Conservation (phyloP, 768 basidiomycete genomes). For the Russula ochroleuca region DNA sequence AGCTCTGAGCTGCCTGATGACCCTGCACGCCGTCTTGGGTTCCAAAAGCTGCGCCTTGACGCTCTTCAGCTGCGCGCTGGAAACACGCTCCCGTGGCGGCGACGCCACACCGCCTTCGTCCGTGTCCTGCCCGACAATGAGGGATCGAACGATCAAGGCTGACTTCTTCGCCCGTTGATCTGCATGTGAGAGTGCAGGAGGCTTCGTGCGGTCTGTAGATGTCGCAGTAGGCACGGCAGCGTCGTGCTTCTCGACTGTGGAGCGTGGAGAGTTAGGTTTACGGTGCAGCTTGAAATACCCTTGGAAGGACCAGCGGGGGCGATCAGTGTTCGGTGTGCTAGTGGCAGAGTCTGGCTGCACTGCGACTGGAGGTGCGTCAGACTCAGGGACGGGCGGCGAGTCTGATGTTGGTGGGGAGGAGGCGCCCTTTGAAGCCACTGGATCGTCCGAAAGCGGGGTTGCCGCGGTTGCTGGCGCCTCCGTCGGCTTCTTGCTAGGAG, state of each 20-base stretch:
- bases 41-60: constrained; percentile 64
- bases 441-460: background rate
- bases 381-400: background rate
- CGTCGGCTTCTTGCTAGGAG: background rate
- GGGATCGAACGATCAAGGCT: constrained; percentile 57
- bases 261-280: background rate
- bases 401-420: background rate
- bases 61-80: constrained; percentile 53
- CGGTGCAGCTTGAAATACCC: constrained; percentile 8
- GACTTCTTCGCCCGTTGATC: constrained; percentile 61
- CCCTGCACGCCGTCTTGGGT: constrained; percentile 61
- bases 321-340: background rate
- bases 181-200: constrained; percentile 38
- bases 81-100: constrained; percentile 38
- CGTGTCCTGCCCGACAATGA: constrained; percentile 54
- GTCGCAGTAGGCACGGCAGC: constrained; percentile 4
- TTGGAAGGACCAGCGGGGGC: constrained; percentile 21
- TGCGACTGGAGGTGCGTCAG: background rate
- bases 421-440: background rate
- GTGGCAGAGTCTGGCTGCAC: background rate
- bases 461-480: background rate
- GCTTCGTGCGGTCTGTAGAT: background rate
- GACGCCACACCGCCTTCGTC: constrained; percentile 22
- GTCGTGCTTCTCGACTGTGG: constrained; percentile 5
- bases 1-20: constrained; percentile 64